Evolutionary conservation across 2,329 filamentous ascomycete species (phyloP), one percentile per base, ranked within the genome.

Genomic region (Thelonectria discophora): DNA sequence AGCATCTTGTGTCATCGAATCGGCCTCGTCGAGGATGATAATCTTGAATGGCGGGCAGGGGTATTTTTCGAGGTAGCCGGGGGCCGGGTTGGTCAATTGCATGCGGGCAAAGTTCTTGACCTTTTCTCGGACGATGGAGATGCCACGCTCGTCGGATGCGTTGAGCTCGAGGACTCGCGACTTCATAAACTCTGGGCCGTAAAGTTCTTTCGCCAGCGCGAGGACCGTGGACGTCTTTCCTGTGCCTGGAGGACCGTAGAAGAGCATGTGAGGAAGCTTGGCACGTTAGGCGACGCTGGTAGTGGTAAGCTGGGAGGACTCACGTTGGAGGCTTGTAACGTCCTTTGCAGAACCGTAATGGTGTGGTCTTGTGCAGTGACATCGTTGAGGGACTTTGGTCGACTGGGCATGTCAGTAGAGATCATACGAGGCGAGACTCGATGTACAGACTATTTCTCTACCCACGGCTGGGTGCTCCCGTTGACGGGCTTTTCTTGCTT

Each of bases 31-130:
- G 62, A 99, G 88, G 63, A 99, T 93, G 74, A 99, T 94, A 75
- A 99, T 97, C 81, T 99, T 99, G 83, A 97, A 99, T 0, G 95
- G 95, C 20, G 95, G 95, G 75, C 94, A 98, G 0, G 95, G 94
- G 73, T 97, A 97, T 74, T 89, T 80, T 62, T 83, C 78, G 78
- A 87, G 82, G 80, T 91, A 86, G 70, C 88, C 81, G 64, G 89
- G 79, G 0, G 92, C 88, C 2, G 92, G 89, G 67, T 96, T 93
- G 30, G 91, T 94, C 64, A 98, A 87, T 77, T 97, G 94, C 84
- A 96, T 94, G 63, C 94, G 89, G 20, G 96, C 96, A 77, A 99
- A 99, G 78, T 97, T 91, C 78, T 99, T 99, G 76, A 99, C 93
- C 78, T 98, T 98, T 74, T 97, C 93, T 54, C 95, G 91, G 39